Evolutionary conservation across 164 flowering plant genomes (phyloP).

Genomic region (Annona squamosa): DNA sequence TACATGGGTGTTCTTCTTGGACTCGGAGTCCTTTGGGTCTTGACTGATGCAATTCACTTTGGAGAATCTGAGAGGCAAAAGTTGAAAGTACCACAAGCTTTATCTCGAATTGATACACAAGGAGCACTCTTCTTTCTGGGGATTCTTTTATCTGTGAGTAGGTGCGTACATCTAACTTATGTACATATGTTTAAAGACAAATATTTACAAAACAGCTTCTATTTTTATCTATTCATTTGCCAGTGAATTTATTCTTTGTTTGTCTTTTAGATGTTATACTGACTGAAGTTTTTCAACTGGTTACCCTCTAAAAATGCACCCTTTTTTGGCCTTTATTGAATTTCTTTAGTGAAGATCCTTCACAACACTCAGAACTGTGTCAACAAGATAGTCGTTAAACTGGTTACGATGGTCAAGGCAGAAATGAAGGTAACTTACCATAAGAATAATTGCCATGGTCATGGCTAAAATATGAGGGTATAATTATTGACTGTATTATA

Average conservation of each 20-base stretch:
- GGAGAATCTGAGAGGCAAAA: conserved; percentile 88
- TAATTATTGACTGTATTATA: too few relatives aligned
- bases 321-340: too few relatives aligned
- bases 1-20: conserved; percentile 94
- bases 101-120: conserved; percentile 95
- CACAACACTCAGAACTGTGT: too few relatives aligned
- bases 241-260: background rate
- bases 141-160: conserved; percentile 88
- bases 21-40: conserved; percentile 94
- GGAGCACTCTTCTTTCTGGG: conserved; percentile 97
- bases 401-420: too few relatives aligned
- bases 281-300: too few relatives aligned
- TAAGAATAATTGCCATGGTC: too few relatives aligned
- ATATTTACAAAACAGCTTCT: background rate
- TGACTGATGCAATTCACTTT: conserved; percentile 96
- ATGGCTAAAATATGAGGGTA: too few relatives aligned
- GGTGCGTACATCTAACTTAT: conserved; percentile 30
- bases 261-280: too few relatives aligned
- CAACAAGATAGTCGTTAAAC: too few relatives aligned
- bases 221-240: background rate
- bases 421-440: too few relatives aligned
- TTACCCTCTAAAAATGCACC: too few relatives aligned
- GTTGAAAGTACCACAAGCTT: conserved; percentile 92
- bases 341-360: too few relatives aligned
- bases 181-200: background rate